These are phyloP conservation scores for Colletotrichum kahawae DNA, from an alignment of 2,329 filamentous ascomycete species.

Conservation along the genomic window DNA sequence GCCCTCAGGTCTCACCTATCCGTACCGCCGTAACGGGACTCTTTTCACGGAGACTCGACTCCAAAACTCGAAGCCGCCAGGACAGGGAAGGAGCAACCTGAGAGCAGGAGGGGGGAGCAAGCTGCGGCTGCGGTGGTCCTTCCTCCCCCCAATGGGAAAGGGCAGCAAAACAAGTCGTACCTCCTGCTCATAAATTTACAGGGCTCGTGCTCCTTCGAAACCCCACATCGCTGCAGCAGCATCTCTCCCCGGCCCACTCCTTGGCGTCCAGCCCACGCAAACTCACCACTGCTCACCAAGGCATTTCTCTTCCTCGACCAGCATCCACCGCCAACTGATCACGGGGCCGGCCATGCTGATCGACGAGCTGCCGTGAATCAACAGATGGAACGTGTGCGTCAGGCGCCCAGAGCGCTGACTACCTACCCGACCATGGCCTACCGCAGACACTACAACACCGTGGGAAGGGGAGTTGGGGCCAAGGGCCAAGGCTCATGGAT, in stretches of 20 bases:
- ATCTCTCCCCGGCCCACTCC: not conserved
- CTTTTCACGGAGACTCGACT: not conserved
- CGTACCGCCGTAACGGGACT: not conserved
- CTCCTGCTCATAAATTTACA: constrained; percentile 8
- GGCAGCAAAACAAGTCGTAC: not conserved
- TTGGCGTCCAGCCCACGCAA: not conserved
- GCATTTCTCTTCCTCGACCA: not conserved
- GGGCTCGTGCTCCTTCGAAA: constrained; percentile 10
- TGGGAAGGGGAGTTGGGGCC: not conserved
- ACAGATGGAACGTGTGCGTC: not conserved
- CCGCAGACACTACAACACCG: not conserved
- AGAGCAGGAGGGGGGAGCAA: not conserved
- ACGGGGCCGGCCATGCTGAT: not conserved
- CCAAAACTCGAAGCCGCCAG: not conserved
- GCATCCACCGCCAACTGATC: not conserved
- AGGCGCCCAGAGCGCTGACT: not conserved
- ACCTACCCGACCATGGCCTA: not conserved
- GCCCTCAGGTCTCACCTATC: not conserved
- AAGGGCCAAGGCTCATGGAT: not conserved
- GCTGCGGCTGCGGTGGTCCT: not conserved
- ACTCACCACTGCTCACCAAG: not conserved
- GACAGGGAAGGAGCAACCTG: not conserved
- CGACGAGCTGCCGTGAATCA: not conserved
- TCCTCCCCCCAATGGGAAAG: not conserved
- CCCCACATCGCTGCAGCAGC: constrained; percentile 11